phyloP scores from a whole-genome alignment of 2,329 filamentous ascomycete species.

The Dryadomyces quercus-mongolicae region DNA sequence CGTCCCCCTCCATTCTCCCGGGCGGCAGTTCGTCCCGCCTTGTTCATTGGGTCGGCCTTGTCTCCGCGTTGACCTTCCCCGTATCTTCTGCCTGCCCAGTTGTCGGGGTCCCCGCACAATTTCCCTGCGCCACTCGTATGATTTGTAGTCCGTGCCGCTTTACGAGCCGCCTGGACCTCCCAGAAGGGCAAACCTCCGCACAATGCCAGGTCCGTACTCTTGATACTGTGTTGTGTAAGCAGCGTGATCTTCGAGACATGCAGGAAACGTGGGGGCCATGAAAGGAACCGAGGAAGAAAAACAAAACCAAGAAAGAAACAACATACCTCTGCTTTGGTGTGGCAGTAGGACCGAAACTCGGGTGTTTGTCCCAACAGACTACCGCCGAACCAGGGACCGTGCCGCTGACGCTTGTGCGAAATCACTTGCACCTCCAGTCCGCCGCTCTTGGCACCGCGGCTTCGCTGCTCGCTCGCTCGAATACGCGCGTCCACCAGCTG shows the following conservation, averaged over 20 bases:
- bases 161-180: constrained; percentile 74
- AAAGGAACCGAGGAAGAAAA: not conserved
- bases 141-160: not conserved
- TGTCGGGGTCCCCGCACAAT: not conserved
- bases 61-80: not conserved
- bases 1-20: not conserved
- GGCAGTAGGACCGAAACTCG: constrained; percentile 97
- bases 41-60: not conserved
- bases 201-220: constrained; percentile 91
- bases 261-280: not conserved
- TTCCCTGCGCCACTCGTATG: not conserved
- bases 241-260: not conserved
- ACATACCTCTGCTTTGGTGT: constrained; percentile 68
- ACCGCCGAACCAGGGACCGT: constrained; percentile 97
- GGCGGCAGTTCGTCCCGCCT: too few relatives aligned
- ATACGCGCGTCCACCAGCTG: constrained; percentile 91
- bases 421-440: constrained; percentile 96
- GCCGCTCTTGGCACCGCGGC: constrained; percentile 84
- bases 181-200: constrained; percentile 83
- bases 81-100: not conserved
- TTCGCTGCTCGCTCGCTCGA: constrained; percentile 79
- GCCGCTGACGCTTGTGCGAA: constrained; percentile 90
- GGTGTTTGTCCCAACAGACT: constrained; percentile 93
- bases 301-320: not conserved
- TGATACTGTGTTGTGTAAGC: constrained; percentile 52